Conservation (phyloP, 2,329 filamentous ascomycete species). For the Daldinia sp. region DNA sequence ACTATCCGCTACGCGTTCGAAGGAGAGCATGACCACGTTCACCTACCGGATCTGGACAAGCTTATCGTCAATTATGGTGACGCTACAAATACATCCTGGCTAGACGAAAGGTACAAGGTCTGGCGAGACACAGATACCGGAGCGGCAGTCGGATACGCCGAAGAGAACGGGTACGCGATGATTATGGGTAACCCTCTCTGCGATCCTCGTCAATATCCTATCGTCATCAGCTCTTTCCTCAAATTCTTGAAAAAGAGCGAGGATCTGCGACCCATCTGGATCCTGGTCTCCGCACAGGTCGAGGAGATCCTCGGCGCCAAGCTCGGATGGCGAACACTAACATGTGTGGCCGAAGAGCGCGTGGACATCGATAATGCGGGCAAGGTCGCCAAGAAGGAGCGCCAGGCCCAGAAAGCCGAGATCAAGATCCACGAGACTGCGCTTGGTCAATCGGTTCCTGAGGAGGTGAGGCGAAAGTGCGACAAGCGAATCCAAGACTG, state of each 20-base stretch:
- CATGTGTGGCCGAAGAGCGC: conserved; percentile 88
- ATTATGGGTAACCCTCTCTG: conserved; percentile 89
- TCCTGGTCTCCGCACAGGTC: conserved; percentile 80
- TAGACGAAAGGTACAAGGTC: conserved; percentile 86
- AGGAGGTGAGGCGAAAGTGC: conserved; percentile 73
- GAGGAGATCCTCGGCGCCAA: conserved; percentile 82
- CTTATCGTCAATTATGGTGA: conserved; percentile 96
- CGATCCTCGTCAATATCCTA: conserved; percentile 76
- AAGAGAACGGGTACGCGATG: conserved; percentile 77
- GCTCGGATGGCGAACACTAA: conserved; percentile 87
- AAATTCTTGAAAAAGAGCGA: conserved; percentile 75
- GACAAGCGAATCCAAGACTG: conserved; percentile 80
- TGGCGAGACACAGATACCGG: conserved; percentile 84
- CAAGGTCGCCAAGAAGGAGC: conserved; percentile 77
- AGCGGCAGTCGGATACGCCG: conserved; percentile 84
- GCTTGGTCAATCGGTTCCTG: conserved; percentile 67
- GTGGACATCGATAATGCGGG: conserved; percentile 76
- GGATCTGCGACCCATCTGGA: conserved; percentile 82
- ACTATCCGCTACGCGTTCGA: conserved; percentile 71
- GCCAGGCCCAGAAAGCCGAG: conserved; percentile 65
- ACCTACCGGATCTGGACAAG: conserved; percentile 79
- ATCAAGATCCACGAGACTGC: conserved; percentile 80
- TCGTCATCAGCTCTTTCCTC: conserved; percentile 78
- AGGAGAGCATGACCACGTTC: conserved; percentile 55
- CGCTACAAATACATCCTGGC: conserved; percentile 92